Evolutionary conservation across 768 basidiomycete genomes (phyloP), one percentile per base, ranked within the genome.

Genomic region (Gelatoporia subvermispora): DNA sequence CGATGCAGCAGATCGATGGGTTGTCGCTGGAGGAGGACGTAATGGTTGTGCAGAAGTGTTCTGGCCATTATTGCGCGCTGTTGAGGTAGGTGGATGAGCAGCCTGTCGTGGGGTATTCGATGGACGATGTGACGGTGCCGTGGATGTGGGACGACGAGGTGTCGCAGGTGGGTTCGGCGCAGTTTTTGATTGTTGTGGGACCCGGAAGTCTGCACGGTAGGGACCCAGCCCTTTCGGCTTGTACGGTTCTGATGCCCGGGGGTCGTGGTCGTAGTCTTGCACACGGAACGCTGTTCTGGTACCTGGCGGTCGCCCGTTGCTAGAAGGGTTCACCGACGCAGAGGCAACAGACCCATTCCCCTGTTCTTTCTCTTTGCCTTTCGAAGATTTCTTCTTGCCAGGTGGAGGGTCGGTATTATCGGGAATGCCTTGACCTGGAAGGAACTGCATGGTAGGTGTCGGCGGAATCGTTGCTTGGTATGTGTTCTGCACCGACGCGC

Each of bases 201-300:
- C 25, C 28, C 48, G 22, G 35, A 35, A 49, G 36, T 49, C 57
- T 1, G 57, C 41, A 17, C 45, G 47, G 21, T 58, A 58, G 0
- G 57, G 57, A 8, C 57, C 57, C 8, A 39, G 43, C 11, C 38
- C 46, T 11, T 23, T 31, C 16, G 43, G 42, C 20, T 43, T 44
- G 8, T 45, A 42, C 2, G 38, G 25, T 1, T 42, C 51, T 15
- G 31, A 35, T 2, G 53, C 53, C 3, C 42, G 24, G 1, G 48
- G 51, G n/a, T 55, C 53, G 24, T 58, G 54, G 21, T 45, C 34
- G 28, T 58, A 58, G 17, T 38, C 39, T 10, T 40, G 22, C 15
- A 57, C 50, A 7, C 56, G 52, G 28, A 57, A 57, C 13, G 56
- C 55, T 0, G 49, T 57, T 41, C 44, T 46, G 39, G 48, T 34